A percentile compares a stretch with the other conserved stretches of the same genome.
Evolutionary conservation across 495 filamentous ascomycete species (phyloP).

Genomic region (Aspergillus cristatus): DNA sequence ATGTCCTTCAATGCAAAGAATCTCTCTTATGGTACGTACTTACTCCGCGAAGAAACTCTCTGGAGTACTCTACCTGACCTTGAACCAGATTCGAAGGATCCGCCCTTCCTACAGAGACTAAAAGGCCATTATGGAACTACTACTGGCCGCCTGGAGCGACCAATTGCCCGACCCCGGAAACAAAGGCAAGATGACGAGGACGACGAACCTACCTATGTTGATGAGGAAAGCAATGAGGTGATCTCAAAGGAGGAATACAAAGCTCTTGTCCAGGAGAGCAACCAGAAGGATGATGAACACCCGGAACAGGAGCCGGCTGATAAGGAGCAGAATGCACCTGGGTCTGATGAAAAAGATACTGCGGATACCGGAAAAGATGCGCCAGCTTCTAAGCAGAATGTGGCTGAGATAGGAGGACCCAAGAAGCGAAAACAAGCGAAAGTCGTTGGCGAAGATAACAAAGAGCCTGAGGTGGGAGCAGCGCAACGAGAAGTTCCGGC

Average conservation of each 20-base stretch:
- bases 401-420: slow-evolving; percentile 34
- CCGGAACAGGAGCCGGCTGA: slow-evolving; percentile 6
- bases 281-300: slow-evolving; percentile 11
- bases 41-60: background rate
- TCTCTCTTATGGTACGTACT: slow-evolving; percentile 35
- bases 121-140: slow-evolving; percentile 30
- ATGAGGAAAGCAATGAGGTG: slow-evolving; percentile 39
- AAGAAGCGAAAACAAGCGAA: slow-evolving; percentile 38
- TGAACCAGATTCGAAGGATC: slow-evolving; percentile 33
- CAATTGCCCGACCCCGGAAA: slow-evolving; percentile 32
- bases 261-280: slow-evolving; percentile 21
- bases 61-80: background rate
- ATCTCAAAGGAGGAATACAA: slow-evolving; percentile 42
- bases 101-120: slow-evolving; percentile 40
- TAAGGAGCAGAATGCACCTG: slow-evolving; percentile 3
- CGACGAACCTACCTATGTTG: slow-evolving; percentile 41
- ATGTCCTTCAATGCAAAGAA: slow-evolving; percentile 42
- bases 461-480: slow-evolving; percentile 16
- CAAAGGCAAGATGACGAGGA: slow-evolving; percentile 28
- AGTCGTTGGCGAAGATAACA: slow-evolving; percentile 27
- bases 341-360: slow-evolving; percentile 7
- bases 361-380: slow-evolving; percentile 11
- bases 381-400: slow-evolving; percentile 21
- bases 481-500: slow-evolving; percentile 14
- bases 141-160: slow-evolving; percentile 31